Base-by-base conservation (phyloP, 371 early-diverging fungal genomes). In the Mucor irregularis region DNA sequence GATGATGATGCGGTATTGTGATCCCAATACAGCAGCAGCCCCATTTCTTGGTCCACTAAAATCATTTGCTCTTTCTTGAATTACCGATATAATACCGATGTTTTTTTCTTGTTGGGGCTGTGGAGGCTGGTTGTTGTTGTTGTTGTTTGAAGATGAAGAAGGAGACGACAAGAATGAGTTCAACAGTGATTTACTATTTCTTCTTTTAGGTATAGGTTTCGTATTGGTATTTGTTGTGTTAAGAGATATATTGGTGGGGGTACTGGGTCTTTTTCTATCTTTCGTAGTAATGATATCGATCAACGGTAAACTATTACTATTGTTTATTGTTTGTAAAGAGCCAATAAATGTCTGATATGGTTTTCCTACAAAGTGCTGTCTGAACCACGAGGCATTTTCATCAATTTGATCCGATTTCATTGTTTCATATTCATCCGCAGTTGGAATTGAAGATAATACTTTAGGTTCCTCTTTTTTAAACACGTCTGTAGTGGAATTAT, bases 311-410 rank as follows among this genome's bases (percentile, higher is more conserved):
- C 38, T 35, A 24, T 16, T 31, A 35, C 28, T n/a, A n/a, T n/a
- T n/a, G n/a, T n/a, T 9, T 13, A 9, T 13, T 1, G 22, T 21
- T 5, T 56, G 37, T 13, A 58, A 26, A 4, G 39, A 37, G 10
- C 71, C 73, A 35, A 76, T 68, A 16, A 73, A 45, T 1, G 73
- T 74, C 10, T 64, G 49, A 45, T 78, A 78, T 0, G 75, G 69
- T 37, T 74, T 72, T 28, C 75, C 78, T 11, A 78, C 69, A 64
- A 78, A 78, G 44, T 69, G 52, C 14, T 63, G 66, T 5, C 78
- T 56, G 49, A 78, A 78, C 78, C 78, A 78, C 30, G 46, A 54
- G 5, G 73, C 66, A 28, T 70, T 54, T 21, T 43, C 10, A 59
- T 69, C 65, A 53, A 64, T 56, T 25, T 67, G 68, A 26, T 74